phyloP scores from a whole-genome alignment of 768 basidiomycete species.

The Pulveroboletus sp. region DNA sequence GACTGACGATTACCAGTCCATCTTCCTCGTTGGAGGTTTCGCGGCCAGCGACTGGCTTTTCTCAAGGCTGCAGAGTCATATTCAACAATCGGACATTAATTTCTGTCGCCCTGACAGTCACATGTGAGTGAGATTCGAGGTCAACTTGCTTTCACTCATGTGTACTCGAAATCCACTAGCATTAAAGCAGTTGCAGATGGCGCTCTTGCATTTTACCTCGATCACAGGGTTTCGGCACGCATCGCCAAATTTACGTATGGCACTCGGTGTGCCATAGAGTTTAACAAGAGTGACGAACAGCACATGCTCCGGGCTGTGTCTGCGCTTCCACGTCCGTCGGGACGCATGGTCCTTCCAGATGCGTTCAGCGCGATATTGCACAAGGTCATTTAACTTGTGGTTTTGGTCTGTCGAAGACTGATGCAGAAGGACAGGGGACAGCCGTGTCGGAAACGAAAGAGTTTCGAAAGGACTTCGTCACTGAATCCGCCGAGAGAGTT shows the following conservation, averaged over 20 bases:
- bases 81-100: slow-evolving; percentile 36
- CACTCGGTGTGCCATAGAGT: slow-evolving; percentile 26
- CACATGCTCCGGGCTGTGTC: slow-evolving; percentile 26
- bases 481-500: slow-evolving; percentile 24
- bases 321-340: slow-evolving; percentile 29
- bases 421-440: slow-evolving; percentile 19
- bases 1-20: slow-evolving; percentile 15
- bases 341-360: slow-evolving; percentile 29
- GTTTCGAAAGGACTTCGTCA: slow-evolving; percentile 31
- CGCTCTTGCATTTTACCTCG: slow-evolving; percentile 35
- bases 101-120: slow-evolving; percentile 46
- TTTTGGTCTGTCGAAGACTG: background rate
- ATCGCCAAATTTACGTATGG: slow-evolving; percentile 40
- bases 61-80: slow-evolving; percentile 32
- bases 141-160: slow-evolving; percentile 14
- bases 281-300: slow-evolving; percentile 27
- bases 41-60: slow-evolving; percentile 38
- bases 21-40: slow-evolving; percentile 50
- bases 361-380: slow-evolving; percentile 29
- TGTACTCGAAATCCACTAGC: slow-evolving; percentile 16
- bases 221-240: slow-evolving; percentile 38
- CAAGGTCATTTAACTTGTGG: slow-evolving; percentile 13
- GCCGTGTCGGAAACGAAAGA: slow-evolving; percentile 28
- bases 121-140: slow-evolving; percentile 32
- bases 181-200: slow-evolving; percentile 51